Conservation (phyloP, 495 filamentous ascomycete species). For the Filosporella fistucella region DNA sequence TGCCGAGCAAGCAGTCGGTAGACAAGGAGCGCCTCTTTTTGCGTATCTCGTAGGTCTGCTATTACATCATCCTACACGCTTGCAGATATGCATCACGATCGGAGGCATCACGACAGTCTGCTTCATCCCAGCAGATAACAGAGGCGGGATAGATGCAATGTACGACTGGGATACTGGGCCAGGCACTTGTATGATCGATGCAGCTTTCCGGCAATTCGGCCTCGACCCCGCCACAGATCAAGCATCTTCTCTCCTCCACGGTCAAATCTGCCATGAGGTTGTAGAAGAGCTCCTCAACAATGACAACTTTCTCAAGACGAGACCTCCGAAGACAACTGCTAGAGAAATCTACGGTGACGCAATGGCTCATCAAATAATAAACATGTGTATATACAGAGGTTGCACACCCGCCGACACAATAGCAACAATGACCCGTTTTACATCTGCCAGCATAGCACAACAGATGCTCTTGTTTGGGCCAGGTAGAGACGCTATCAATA, state of each 20-base stretch:
- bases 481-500: conserved; percentile 24
- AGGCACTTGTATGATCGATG: conserved; percentile 24
- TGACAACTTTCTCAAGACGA: conserved; percentile 17
- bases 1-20: conserved; percentile 39
- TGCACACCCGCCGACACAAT: conserved; percentile 23
- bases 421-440: conserved; percentile 24
- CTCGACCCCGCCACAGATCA: conserved; percentile 21
- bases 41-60: conserved; percentile 33
- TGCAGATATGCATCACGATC: conserved; percentile 26
- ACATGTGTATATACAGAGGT: conserved; percentile 18
- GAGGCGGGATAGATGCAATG: conserved; percentile 25
- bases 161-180: conserved; percentile 28
- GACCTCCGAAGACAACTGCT: conserved; percentile 25
- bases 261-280: conserved; percentile 23
- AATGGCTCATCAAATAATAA: conserved; percentile 19
- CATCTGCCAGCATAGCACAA: conserved; percentile 23
- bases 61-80: conserved; percentile 24
- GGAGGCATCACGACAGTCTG: conserved; percentile 24
- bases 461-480: conserved; percentile 25
- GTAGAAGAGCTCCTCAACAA: conserved; percentile 19
- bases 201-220: conserved; percentile 21
- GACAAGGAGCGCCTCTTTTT: conserved; percentile 41
- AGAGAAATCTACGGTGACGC: conserved; percentile 24
- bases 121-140: conserved; percentile 22
- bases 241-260: conserved; percentile 13